Evolutionary conservation across 2,329 filamentous ascomycete genomes (phyloP).

Genomic region (Ophiostoma sp.): DNA sequence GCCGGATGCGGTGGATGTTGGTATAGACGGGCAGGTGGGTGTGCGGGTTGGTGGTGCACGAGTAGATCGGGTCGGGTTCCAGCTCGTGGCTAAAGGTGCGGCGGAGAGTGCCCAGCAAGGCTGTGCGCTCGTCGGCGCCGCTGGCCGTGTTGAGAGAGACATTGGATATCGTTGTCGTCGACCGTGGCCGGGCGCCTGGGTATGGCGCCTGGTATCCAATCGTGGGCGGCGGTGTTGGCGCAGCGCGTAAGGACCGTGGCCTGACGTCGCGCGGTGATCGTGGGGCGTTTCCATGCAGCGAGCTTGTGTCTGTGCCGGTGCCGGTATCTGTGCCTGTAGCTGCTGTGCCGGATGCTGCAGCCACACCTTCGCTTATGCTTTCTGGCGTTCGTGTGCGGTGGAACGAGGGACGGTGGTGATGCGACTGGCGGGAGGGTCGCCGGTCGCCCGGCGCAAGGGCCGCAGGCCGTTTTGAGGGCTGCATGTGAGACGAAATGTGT

Average conservation of each 20-base stretch:
- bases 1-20: conserved; percentile 67
- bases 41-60: conserved; percentile 54
- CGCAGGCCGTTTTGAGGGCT: conserved; percentile 9
- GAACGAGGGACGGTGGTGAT: neutral
- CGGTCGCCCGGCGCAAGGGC: conserved; percentile 8
- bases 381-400: conserved; percentile 4
- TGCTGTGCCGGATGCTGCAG: neutral
- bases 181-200: neutral
- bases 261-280: conserved; percentile 7
- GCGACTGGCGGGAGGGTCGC: neutral
- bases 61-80: conserved; percentile 44
- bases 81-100: conserved; percentile 36
- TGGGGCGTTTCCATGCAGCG: neutral
- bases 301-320: neutral
- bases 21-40: conserved; percentile 66
- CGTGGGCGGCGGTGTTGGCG: neutral
- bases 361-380: neutral
- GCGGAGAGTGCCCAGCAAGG: conserved; percentile 30
- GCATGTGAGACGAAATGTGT: neutral
- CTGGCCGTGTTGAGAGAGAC: conserved; percentile 1
- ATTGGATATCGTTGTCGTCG: conserved; percentile 1
- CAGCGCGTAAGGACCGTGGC: neutral
- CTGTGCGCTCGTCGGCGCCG: conserved; percentile 23
- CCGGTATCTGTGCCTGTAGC: neutral
- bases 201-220: neutral